Evolutionary conservation across 225 moss, liverwort and hornwort genomes (phyloP).

Genomic region (Rhytidiadelphus loreus): DNA sequence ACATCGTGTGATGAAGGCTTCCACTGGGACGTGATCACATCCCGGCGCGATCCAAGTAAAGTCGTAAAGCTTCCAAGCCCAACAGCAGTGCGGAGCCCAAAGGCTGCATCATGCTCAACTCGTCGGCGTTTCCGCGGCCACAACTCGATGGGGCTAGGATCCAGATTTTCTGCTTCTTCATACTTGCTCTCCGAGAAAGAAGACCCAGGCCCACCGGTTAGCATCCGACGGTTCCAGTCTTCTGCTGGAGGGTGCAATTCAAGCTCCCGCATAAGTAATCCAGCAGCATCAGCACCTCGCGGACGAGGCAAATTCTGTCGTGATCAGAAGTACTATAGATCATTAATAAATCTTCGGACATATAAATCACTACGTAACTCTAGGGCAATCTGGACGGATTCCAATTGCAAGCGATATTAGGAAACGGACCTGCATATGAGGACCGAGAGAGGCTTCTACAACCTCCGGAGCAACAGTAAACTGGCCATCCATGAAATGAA

Average conservation of each 20-base stretch:
- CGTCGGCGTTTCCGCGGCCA: constrained; percentile 86
- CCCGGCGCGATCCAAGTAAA: constrained; percentile 83
- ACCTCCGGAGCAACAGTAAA: constrained; percentile 80
- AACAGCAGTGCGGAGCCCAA: constrained; percentile 73
- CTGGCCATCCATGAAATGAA: constrained; percentile 92
- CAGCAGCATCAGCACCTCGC: constrained; percentile 92
- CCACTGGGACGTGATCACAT: constrained; percentile 79
- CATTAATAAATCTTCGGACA: background rate
- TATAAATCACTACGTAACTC: background rate
- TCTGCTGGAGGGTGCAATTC: constrained; percentile 97
- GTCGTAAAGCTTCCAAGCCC: constrained; percentile 78
- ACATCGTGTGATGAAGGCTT: constrained; percentile 61
- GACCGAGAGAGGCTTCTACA: constrained; percentile 83
- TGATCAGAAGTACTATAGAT: background rate
- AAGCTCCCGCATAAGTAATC: constrained; percentile 92
- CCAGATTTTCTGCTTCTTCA: constrained; percentile 31
- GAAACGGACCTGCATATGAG: constrained; percentile 78
- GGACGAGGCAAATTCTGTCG: constrained; percentile 84
- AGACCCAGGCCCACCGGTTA: constrained; percentile 37
- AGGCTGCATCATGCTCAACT: constrained; percentile 84
- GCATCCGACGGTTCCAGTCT: constrained; percentile 73
- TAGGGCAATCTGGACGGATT: background rate
- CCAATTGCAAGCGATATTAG: background rate
- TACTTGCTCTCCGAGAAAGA: constrained; percentile 5
- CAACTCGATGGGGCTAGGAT: constrained; percentile 49